Evolutionary conservation across 1,284 basidiomycete species (phyloP).

Genomic region (Heterobasidion parviporum): DNA sequence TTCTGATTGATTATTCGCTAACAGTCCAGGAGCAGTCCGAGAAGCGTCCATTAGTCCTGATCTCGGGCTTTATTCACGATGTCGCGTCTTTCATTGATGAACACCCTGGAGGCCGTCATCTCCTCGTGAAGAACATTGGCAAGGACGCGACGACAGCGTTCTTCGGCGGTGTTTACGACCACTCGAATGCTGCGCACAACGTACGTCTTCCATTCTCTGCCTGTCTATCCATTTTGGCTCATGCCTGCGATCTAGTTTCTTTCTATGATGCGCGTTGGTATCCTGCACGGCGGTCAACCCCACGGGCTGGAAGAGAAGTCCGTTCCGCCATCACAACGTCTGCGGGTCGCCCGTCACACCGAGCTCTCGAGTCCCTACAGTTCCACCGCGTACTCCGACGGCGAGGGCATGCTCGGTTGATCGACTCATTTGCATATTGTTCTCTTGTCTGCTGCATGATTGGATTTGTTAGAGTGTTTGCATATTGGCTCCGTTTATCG

Average conservation of each 20-base stretch:
- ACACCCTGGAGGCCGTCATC: slow-evolving; percentile 78
- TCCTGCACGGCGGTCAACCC: slow-evolving; percentile 69
- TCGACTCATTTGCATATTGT: neutral
- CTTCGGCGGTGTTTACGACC: slow-evolving; percentile 91
- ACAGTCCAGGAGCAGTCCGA: slow-evolving; percentile 69
- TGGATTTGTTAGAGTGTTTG: neutral
- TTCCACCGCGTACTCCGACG: slow-evolving; percentile 27
- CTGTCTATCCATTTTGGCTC: neutral
- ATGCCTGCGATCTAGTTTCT: slow-evolving; percentile 37
- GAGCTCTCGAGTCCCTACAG: slow-evolving; percentile 48
- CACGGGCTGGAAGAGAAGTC: slow-evolving; percentile 25
- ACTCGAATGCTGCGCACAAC: slow-evolving; percentile 88
- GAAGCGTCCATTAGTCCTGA: slow-evolving; percentile 71
- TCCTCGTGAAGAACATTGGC: slow-evolving; percentile 61
- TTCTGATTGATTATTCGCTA: slow-evolving; percentile 2
- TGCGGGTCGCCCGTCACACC: slow-evolving; percentile 40
- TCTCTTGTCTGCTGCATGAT: neutral
- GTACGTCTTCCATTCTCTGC: slow-evolving; percentile 28
- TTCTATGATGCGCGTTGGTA: slow-evolving; percentile 87
- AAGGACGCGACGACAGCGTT: slow-evolving; percentile 88
- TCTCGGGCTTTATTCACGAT: slow-evolving; percentile 91
- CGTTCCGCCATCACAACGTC: slow-evolving; percentile 26
- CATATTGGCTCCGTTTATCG: no score
- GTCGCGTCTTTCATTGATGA: slow-evolving; percentile 82
- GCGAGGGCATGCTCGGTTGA: slow-evolving; percentile 26